These are phyloP conservation scores for Camelina hispida DNA, from an alignment of 345 rosid species.

Conservation along the genomic window DNA sequence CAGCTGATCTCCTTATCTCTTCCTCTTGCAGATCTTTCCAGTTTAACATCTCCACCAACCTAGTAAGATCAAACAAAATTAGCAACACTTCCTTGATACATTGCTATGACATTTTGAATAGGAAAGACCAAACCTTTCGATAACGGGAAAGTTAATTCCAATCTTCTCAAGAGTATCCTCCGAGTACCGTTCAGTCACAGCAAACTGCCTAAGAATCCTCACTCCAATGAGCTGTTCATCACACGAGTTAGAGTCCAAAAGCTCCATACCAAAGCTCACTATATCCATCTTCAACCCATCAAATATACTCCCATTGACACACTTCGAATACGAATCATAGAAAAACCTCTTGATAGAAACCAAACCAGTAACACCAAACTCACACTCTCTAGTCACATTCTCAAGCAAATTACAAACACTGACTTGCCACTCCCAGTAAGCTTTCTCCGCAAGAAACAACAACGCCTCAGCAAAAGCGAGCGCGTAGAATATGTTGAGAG, in stretches of 20 bases:
- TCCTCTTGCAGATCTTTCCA: slow-evolving; percentile 92
- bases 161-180: slow-evolving; percentile 83
- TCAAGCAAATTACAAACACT: slow-evolving; percentile 66
- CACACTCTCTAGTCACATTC: slow-evolving; percentile 73
- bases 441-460: slow-evolving; percentile 79
- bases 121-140: slow-evolving; percentile 55
- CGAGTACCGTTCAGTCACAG: slow-evolving; percentile 40
- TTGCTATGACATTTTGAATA: neutral
- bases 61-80: neutral
- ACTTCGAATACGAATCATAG: slow-evolving; percentile 89
- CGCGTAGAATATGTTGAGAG: slow-evolving; percentile 78
- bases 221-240: slow-evolving; percentile 90
- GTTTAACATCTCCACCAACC: slow-evolving; percentile 82
- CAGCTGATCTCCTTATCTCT: slow-evolving; percentile 79
- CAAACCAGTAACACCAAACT: slow-evolving; percentile 66
- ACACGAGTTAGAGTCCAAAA: slow-evolving; percentile 69
- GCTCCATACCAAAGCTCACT: slow-evolving; percentile 75
- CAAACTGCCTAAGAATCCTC: slow-evolving; percentile 66
- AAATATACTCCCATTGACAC: slow-evolving; percentile 82
- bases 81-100: neutral
- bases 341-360: slow-evolving; percentile 75
- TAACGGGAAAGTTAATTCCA: slow-evolving; percentile 61
- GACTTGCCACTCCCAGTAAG: slow-evolving; percentile 82
- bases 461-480: slow-evolving; percentile 85
- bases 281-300: slow-evolving; percentile 93